Evolutionary conservation across 768 basidiomycete species (phyloP).

Genomic region (Suillus lakei): DNA sequence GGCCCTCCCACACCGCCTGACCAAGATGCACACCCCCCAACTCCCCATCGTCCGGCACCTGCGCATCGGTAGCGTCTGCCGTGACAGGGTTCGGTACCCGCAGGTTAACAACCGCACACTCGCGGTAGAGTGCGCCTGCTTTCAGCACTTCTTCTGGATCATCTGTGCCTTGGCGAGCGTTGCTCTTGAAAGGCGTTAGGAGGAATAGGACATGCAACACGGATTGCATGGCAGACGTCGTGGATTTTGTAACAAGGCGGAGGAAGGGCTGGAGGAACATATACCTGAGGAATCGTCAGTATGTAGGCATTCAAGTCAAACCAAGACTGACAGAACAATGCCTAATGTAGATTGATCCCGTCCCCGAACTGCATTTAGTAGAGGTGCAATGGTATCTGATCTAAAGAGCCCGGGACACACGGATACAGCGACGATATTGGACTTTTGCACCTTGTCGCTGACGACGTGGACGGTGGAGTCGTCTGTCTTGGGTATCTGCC

Average conservation of each 20-base stretch:
- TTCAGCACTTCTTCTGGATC: constrained; percentile 68
- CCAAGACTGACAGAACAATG: constrained; percentile 48
- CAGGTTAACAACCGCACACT: constrained; percentile 68
- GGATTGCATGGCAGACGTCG: constrained; percentile 66
- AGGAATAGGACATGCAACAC: constrained; percentile 84
- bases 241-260: constrained; percentile 70
- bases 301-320: constrained; percentile 12
- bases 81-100: constrained; percentile 37
- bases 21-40: constrained; percentile 73
- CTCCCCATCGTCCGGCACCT: constrained; percentile 66
- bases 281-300: constrained; percentile 51
- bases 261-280: constrained; percentile 68
- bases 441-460: constrained; percentile 52
- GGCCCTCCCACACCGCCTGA: constrained; percentile 76
- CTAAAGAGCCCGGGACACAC: constrained; percentile 82
- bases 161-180: constrained; percentile 32
- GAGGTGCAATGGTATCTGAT: constrained; percentile 64
- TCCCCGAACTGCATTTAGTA: constrained; percentile 32
- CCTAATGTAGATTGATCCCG: constrained; percentile 47
- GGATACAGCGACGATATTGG: constrained; percentile 75
- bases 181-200: constrained; percentile 75
- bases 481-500: constrained; percentile 51
- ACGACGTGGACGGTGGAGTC: constrained; percentile 41
- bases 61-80: constrained; percentile 37
- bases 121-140: constrained; percentile 77